Percentiles rank a stretch among this genome's conserved stretches.
phyloP scores from a whole-genome alignment of 805 yeast species.

The Torulaspora quercuum region DNA sequence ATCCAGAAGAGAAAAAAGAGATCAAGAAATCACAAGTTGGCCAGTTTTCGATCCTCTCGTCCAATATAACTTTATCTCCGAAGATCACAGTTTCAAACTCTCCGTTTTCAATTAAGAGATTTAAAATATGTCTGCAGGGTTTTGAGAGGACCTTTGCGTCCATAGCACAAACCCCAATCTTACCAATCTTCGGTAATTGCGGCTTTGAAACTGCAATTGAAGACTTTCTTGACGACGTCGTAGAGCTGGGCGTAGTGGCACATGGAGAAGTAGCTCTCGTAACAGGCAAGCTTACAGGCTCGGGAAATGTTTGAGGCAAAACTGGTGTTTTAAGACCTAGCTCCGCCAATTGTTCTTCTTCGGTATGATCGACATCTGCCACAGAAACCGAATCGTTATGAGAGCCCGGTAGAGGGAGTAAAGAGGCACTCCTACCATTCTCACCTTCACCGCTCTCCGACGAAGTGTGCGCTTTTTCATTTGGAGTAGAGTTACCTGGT shows the following conservation, averaged over 20 bases:
- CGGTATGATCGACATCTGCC: slow-evolving; percentile 8
- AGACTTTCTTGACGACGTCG: slow-evolving; percentile 30
- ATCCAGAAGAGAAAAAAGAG: slow-evolving; percentile 91
- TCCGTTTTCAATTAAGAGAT: slow-evolving; percentile 82
- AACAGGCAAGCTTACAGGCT: slow-evolving; percentile 12
- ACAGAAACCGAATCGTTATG: slow-evolving; percentile 5
- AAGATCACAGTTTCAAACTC: slow-evolving; percentile 96
- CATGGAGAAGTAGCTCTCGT: slow-evolving; percentile 14
- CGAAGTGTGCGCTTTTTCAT: slow-evolving; percentile 8
- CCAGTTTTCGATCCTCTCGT: slow-evolving; percentile 94
- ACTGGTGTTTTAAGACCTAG: slow-evolving; percentile 9
- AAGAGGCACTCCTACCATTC: slow-evolving; percentile 7
- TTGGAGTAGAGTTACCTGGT: slow-evolving; percentile 13
- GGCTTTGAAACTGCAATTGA: slow-evolving; percentile 32
- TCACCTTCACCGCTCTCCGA: slow-evolving; percentile 12
- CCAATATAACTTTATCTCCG: slow-evolving; percentile 94
- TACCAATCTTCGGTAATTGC: slow-evolving; percentile 71
- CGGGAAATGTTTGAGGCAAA: slow-evolving; percentile 6
- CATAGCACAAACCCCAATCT: slow-evolving; percentile 98
- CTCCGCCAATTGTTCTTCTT: slow-evolving; percentile 10
- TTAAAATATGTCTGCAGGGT: slow-evolving; percentile 89
- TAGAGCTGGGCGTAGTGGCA: slow-evolving; percentile 24
- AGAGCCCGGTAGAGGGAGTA: slow-evolving; percentile 5
- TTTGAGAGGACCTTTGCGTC: slow-evolving; percentile 93
- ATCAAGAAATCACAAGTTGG: slow-evolving; percentile 96